phyloP scores from a whole-genome alignment of 345 rosid species.

The Lepidium africanum region DNA sequence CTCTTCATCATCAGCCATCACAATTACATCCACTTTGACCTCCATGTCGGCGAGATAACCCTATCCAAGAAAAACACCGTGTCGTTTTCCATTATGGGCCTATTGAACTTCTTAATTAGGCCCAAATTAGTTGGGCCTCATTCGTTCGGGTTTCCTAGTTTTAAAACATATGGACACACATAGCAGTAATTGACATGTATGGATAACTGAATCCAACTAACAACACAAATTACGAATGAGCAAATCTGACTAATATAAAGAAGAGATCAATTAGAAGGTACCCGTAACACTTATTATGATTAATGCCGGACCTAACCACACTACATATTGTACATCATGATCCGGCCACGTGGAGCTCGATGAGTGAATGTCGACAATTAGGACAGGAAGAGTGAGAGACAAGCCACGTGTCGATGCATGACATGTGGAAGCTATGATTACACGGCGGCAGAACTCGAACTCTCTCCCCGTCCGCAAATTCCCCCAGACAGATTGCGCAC shows the following conservation, averaged over 20 bases:
- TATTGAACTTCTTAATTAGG: neutral
- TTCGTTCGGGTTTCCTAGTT: neutral
- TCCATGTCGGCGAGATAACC: neutral
- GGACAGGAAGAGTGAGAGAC: conserved; percentile 58
- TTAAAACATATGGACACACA: neutral
- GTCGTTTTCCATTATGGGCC: neutral
- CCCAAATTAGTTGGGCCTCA: neutral
- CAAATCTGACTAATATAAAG: no score
- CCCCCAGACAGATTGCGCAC: conserved; percentile 57
- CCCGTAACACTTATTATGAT: neutral
- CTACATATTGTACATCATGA: neutral
- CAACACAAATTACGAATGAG: no score
- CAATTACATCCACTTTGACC: neutral
- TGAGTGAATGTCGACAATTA: conserved; percentile 39
- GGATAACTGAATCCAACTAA: no score
- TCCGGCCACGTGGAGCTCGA: conserved; percentile 13
- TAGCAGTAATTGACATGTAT: no score
- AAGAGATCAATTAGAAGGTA: no score
- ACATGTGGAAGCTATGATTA: conserved; percentile 50
- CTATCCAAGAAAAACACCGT: no score
- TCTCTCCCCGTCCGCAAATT: conserved; percentile 43
- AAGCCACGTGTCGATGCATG: conserved; percentile 58
- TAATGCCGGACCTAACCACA: neutral
- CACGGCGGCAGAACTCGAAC: conserved; percentile 52
- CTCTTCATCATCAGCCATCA: neutral